Evolutionary conservation across 345 rosid species (phyloP).

Genomic region (Camelina laxa): DNA sequence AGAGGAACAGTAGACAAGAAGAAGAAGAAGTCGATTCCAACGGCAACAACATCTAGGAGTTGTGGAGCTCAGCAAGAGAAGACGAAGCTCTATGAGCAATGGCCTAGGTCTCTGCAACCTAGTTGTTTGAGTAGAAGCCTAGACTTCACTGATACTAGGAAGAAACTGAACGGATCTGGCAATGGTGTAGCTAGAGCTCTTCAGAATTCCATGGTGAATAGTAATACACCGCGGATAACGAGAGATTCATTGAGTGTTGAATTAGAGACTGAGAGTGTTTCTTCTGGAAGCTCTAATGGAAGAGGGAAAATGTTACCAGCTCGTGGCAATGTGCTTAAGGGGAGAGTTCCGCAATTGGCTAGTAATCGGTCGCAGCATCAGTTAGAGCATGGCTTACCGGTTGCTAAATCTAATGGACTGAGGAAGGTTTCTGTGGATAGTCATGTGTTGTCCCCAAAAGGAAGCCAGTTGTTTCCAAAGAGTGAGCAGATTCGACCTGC

Average conservation of each 20-base stretch:
- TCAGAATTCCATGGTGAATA: slow-evolving; percentile 55
- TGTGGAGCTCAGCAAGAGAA: slow-evolving; percentile 58
- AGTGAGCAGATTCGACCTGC: slow-evolving; percentile 63
- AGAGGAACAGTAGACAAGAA: slow-evolving; percentile 70
- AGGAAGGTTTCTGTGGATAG: slow-evolving; percentile 57
- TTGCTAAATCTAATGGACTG: slow-evolving; percentile 45
- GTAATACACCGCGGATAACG: slow-evolving; percentile 50
- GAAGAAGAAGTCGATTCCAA: slow-evolving; percentile 36
- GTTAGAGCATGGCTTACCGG: slow-evolving; percentile 51
- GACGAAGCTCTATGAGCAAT: slow-evolving; percentile 62
- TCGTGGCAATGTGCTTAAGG: slow-evolving; percentile 54
- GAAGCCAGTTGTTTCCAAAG: slow-evolving; percentile 63
- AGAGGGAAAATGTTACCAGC: slow-evolving; percentile 46
- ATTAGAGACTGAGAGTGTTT: slow-evolving; percentile 57
- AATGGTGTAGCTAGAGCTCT: slow-evolving; percentile 61
- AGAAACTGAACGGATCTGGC: slow-evolving; percentile 56
- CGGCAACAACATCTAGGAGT: slow-evolving; percentile 47
- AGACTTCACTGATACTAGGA: slow-evolving; percentile 60
- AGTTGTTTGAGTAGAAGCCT: slow-evolving; percentile 66
- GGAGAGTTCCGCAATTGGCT: slow-evolving; percentile 61
- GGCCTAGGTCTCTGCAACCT: slow-evolving; percentile 70
- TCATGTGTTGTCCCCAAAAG: slow-evolving; percentile 66
- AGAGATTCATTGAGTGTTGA: slow-evolving; percentile 41
- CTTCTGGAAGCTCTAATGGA: slow-evolving; percentile 57
- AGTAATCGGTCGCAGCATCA: slow-evolving; percentile 54